These are phyloP conservation scores for Monotropa hypopitys DNA, from an alignment of 179 eudicot genomes.

Conservation along the genomic window DNA sequence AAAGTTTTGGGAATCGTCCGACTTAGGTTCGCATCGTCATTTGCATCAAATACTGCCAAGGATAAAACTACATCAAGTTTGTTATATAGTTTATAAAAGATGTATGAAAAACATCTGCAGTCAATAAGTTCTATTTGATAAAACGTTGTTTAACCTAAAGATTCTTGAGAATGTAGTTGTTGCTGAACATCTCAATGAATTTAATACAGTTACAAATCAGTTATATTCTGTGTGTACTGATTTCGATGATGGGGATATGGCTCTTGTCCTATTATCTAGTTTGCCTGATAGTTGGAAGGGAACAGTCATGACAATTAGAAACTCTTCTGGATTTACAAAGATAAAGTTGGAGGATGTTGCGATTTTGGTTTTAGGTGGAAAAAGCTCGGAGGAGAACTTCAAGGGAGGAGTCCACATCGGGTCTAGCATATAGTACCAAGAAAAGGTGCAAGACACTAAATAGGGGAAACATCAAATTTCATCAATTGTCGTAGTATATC, in stretches of 20 bases:
- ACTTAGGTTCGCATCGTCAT: not conserved
- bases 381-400: not conserved
- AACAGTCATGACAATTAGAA: not conserved
- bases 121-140: too few species aligned
- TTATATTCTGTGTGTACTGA: not conserved
- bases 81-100: not conserved
- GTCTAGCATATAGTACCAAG: too few species aligned
- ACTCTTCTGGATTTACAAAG: not conserved
- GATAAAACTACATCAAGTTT: too few species aligned
- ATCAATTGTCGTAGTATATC: not conserved
- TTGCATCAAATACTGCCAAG: too few species aligned
- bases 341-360: not conserved
- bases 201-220: not conserved
- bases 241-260: slow-evolving; percentile 8
- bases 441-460: not conserved
- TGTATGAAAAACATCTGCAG: not conserved
- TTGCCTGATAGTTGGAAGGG: too few species aligned
- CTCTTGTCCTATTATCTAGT: slow-evolving; percentile 1
- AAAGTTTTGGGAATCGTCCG: too few species aligned
- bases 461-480: not conserved
- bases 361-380: not conserved
- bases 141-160: too few species aligned
- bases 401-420: not conserved
- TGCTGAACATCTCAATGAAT: not conserved
- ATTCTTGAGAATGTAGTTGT: too few species aligned